Percentiles rank a stretch among this genome's conserved stretches.
phyloP scores from a whole-genome alignment of 768 basidiomycete species.

The Boletus reticulatus region DNA sequence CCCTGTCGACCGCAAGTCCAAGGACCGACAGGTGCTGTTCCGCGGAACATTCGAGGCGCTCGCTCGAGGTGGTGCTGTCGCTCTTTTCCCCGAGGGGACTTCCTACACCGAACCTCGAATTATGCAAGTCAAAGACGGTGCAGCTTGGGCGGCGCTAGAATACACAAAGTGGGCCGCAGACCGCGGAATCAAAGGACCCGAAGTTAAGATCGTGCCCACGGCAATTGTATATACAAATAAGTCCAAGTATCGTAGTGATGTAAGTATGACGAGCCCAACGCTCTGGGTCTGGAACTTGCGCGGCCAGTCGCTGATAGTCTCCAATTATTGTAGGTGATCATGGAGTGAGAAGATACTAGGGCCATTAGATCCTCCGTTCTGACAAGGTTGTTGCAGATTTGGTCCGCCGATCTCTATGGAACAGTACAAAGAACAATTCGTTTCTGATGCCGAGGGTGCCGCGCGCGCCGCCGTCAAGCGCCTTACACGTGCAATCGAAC shows the following conservation, averaged over 20 bases:
- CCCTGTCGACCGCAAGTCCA: constrained; percentile 92
- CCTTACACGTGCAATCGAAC: constrained; percentile 73
- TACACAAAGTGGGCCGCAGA: constrained; percentile 77
- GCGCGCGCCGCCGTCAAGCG: constrained; percentile 82
- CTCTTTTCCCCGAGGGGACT: constrained; percentile 92
- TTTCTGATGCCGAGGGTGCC: constrained; percentile 63
- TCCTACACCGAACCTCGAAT: constrained; percentile 93
- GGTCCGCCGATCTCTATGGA: constrained; percentile 78
- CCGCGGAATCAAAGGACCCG: constrained; percentile 43
- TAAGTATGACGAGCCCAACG: constrained; percentile 44
- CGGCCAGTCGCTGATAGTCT: constrained; percentile 13
- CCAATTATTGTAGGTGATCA: constrained; percentile 51
- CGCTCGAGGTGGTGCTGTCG: constrained; percentile 76
- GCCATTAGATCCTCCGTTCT: constrained; percentile 7
- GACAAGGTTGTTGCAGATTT: constrained; percentile 51
- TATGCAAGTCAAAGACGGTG: constrained; percentile 91
- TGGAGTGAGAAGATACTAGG: constrained; percentile 51
- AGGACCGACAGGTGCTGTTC: constrained; percentile 87
- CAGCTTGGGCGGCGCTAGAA: constrained; percentile 93
- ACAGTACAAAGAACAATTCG: constrained; percentile 73
- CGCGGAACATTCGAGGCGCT: constrained; percentile 87
- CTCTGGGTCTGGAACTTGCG: background rate
- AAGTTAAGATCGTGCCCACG: constrained; percentile 70
- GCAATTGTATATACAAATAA: constrained; percentile 96
- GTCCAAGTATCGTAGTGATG: constrained; percentile 88